Base-by-base conservation (phyloP, 495 filamentous ascomycete species). In the Talaromyces borbonicus region DNA sequence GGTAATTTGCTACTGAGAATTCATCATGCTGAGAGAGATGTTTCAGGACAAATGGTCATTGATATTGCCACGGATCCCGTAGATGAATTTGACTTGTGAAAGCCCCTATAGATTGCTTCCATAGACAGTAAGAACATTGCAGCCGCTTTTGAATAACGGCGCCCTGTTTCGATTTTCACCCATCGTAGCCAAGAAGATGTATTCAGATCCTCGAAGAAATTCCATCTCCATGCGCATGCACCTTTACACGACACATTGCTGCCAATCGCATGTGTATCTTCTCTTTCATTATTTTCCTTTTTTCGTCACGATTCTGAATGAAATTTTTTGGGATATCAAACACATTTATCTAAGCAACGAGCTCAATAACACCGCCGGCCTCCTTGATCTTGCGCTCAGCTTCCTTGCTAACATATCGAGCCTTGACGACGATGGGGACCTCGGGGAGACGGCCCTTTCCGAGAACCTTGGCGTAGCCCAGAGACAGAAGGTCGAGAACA, bases 301-400 rank as follows among this genome's bases (percentile, higher is more conserved):
- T 43, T 52, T n/a, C n/a, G n/a, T n/a, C n/a, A n/a, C n/a, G n/a
- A n/a, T n/a, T n/a, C n/a, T n/a, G n/a, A n/a, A n/a, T n/a, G n/a
- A n/a, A n/a, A n/a, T n/a, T n/a, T n/a, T n/a, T n/a, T n/a, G n/a
- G n/a, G n/a, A n/a, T n/a, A n/a, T n/a, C n/a, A n/a, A n/a, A n/a
- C n/a, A n/a, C n/a, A n/a, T n/a, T n/a, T 15, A 35, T 67, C 78
- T 84, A 95, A 69, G 87, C 87, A 56, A 95, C 87, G 61, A 95
- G 71, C 73, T 95, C 86, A 52, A 92, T 76, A 57, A 93, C 79
- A 64, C 89, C 64, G 66, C 89, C 89, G 63, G 85, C 85, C 61
- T 85, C 88, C 65, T 85, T 90, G 72, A 95, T 95, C 80, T 95
- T 95, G 71, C 79, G 72, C 80, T 95, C 89, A 50, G 89, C 89